These are phyloP conservation scores for Saxophila tyrrhenica DNA, from an alignment of 495 filamentous ascomycete genomes.

Conservation along the genomic window DNA sequence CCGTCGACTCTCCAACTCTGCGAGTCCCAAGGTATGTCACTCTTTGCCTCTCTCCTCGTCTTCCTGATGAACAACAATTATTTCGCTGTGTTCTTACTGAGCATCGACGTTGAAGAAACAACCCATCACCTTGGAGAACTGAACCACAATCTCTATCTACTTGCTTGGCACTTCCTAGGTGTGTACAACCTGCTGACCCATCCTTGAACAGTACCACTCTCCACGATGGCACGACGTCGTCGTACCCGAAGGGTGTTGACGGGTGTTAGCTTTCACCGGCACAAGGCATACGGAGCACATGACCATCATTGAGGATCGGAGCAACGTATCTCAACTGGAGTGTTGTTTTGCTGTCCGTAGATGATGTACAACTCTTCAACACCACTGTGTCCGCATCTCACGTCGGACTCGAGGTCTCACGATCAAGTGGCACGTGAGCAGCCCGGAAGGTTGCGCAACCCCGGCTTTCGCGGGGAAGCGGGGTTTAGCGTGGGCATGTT, in stretches of 20 bases:
- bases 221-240: no score
- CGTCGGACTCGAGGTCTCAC: neutral
- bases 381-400: neutral
- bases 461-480: no score
- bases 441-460: neutral
- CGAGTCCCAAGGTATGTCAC: no score
- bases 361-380: neutral
- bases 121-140: slow-evolving; percentile 86
- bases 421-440: neutral
- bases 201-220: neutral
- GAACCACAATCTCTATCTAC: slow-evolving; percentile 31
- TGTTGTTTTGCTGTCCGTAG: neutral
- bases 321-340: neutral
- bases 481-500: neutral
- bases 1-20: no score
- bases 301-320: neutral
- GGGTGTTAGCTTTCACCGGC: no score
- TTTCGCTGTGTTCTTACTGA: slow-evolving; percentile 75
- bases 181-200: neutral
- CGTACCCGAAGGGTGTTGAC: no score
- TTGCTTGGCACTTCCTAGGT: neutral
- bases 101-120: slow-evolving; percentile 61
- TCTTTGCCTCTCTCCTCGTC: slow-evolving; percentile 14
- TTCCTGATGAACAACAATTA: slow-evolving; percentile 57
- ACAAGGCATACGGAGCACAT: no score